Conservation (phyloP, 2,329 filamentous ascomycete species). For the Curvularia sp. region DNA sequence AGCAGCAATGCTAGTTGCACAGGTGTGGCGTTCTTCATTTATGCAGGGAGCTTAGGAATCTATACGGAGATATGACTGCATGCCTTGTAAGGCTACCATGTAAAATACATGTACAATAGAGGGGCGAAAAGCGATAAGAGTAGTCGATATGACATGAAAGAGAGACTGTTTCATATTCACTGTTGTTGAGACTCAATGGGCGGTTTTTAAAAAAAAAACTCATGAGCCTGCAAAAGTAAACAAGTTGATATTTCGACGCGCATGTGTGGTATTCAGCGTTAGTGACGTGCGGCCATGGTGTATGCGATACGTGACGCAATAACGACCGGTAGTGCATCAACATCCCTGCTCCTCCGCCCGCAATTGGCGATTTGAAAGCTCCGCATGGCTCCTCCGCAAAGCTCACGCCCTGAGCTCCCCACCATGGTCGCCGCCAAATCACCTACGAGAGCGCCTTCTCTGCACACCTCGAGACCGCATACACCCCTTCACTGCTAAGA, state of each 20-base stretch:
- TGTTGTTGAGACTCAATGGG: background rate
- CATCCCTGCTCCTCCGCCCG: slow-evolving; percentile 20
- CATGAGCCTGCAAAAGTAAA: background rate
- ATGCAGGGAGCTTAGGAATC: background rate
- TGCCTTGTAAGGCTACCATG: background rate
- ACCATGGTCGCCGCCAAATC: slow-evolving; percentile 22
- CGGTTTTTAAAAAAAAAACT: background rate
- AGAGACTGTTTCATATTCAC: background rate
- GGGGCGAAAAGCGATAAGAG: background rate
- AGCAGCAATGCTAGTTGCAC: background rate
- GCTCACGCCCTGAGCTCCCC: slow-evolving; percentile 22
- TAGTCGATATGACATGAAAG: background rate
- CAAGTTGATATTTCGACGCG: background rate
- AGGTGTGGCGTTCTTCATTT: background rate
- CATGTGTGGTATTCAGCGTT: background rate
- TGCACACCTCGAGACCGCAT: background rate
- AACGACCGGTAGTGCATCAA: background rate
- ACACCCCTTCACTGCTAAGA: slow-evolving; percentile 1
- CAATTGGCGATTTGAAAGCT: slow-evolving; percentile 17
- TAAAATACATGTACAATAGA: slow-evolving; percentile 6
- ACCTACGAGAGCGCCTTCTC: slow-evolving; percentile 8
- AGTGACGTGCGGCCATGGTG: background rate
- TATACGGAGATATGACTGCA: background rate
- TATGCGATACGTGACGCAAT: slow-evolving; percentile 5
- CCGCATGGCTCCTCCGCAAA: slow-evolving; percentile 28